Conservation (phyloP, 306 rosid genomes). For the Quercus rubra region DNA sequence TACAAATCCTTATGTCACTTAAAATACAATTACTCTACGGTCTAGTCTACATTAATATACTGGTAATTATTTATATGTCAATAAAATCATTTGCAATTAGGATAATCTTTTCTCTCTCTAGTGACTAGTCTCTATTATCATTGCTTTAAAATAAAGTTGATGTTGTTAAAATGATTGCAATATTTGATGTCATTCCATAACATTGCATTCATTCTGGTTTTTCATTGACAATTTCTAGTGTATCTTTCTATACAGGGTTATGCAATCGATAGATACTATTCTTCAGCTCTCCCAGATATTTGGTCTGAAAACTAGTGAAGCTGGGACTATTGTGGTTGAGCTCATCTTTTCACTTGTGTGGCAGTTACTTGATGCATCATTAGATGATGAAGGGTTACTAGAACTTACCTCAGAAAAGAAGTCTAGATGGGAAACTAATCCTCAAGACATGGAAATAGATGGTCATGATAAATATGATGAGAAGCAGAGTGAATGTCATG, state of each 20-base stretch:
- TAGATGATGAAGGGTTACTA: constrained; percentile 84
- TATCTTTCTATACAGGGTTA: constrained; percentile 57
- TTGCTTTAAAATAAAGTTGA: background rate
- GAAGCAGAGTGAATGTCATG: constrained; percentile 50
- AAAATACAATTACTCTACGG: background rate
- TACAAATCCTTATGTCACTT: background rate
- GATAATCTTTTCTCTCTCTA: background rate
- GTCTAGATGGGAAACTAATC: constrained; percentile 56
- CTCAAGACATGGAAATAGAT: constrained; percentile 76
- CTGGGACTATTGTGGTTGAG: constrained; percentile 76
- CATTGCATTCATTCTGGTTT: constrained; percentile 15
- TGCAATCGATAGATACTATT: constrained; percentile 67
- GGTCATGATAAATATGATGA: constrained; percentile 37
- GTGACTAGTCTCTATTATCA: background rate
- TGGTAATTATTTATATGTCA: background rate
- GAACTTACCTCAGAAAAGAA: constrained; percentile 56
- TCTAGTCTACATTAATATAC: background rate
- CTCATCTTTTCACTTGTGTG: constrained; percentile 74
- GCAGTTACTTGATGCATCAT: constrained; percentile 91
- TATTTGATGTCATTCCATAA: constrained; percentile 7
- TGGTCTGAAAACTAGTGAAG: constrained; percentile 63
- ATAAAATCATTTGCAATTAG: background rate
- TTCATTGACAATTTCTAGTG: constrained; percentile 5
- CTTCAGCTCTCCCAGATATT: constrained; percentile 73
- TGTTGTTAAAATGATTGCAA: background rate